Conservation (phyloP, 1,284 basidiomycete species). For the Papiliotrema fonsecae region DNA sequence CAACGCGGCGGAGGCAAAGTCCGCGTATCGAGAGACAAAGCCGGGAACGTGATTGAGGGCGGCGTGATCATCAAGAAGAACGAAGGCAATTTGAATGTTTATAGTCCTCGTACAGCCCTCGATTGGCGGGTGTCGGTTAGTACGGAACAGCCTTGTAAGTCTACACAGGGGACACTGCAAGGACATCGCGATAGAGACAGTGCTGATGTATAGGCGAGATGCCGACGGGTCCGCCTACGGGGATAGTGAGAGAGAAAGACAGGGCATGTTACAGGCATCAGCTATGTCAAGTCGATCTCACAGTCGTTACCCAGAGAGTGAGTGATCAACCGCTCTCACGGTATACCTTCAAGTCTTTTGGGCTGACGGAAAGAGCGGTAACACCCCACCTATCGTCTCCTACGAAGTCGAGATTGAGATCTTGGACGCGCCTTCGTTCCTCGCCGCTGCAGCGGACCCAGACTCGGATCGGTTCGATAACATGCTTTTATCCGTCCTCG, state of each 20-base stretch:
- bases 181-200: not conserved
- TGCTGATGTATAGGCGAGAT: constrained; percentile 21
- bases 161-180: not conserved
- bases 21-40: constrained; percentile 79
- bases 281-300: constrained; percentile 86
- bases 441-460: constrained; percentile 50
- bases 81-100: constrained; percentile 82
- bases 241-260: constrained; percentile 70
- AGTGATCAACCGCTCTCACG: constrained; percentile 10
- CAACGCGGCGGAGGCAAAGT: constrained; percentile 53
- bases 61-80: constrained; percentile 67
- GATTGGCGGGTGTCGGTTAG: constrained; percentile 93
- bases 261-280: constrained; percentile 89
- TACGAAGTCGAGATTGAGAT: constrained; percentile 60
- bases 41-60: constrained; percentile 59
- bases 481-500: constrained; percentile 51
- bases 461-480: constrained; percentile 49
- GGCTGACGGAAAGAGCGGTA: not conserved
- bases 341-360: not conserved
- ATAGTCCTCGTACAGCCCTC: constrained; percentile 70
- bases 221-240: constrained; percentile 48
- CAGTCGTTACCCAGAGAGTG: constrained; percentile 65
- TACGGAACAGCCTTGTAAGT: constrained; percentile 59
- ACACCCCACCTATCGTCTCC: constrained; percentile 15
- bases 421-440: constrained; percentile 49